Evolutionary conservation across 805 yeast species (phyloP).

Genomic region (Jamesozyma spencerorum): DNA sequence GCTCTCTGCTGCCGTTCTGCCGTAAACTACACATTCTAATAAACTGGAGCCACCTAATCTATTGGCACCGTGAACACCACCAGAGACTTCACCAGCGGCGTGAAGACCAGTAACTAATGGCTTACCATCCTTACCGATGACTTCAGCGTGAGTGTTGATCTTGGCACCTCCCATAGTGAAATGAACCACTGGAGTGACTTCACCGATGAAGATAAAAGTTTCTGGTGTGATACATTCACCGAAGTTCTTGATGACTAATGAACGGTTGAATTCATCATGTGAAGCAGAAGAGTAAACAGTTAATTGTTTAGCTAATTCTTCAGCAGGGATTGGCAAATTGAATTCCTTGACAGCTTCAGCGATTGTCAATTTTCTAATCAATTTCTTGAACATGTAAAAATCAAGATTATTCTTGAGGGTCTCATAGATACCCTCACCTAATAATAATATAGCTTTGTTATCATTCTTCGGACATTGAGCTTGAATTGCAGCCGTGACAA

Average conservation of each 20-base stretch:
- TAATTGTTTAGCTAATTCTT: slow-evolving; percentile 20
- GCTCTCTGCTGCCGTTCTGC: slow-evolving; percentile 40
- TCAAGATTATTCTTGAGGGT: slow-evolving; percentile 42
- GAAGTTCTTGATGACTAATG: slow-evolving; percentile 28
- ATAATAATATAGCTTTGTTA: slow-evolving; percentile 29
- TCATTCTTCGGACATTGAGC: slow-evolving; percentile 23
- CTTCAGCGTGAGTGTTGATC: slow-evolving; percentile 41
- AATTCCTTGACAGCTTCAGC: slow-evolving; percentile 24
- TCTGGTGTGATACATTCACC: slow-evolving; percentile 17
- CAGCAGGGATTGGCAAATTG: slow-evolving; percentile 16
- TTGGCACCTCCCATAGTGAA: slow-evolving; percentile 62
- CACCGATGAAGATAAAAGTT: slow-evolving; percentile 37
- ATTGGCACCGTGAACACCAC: slow-evolving; percentile 60
- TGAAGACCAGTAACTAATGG: slow-evolving; percentile 37
- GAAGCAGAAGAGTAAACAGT: slow-evolving; percentile 15
- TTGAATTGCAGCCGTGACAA: slow-evolving; percentile 38
- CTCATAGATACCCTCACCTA: slow-evolving; percentile 38
- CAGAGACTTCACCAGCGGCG: slow-evolving; percentile 61
- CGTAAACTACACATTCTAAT: slow-evolving; percentile 54
- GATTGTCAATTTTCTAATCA: slow-evolving; percentile 27
- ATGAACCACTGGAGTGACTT: slow-evolving; percentile 54
- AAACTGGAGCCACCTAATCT: slow-evolving; percentile 52
- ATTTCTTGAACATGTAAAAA: slow-evolving; percentile 38
- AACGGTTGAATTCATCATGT: slow-evolving; percentile 32
- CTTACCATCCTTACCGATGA: slow-evolving; percentile 29